These are phyloP conservation scores for Candida broadrunensis DNA, from an alignment of 805 yeast genomes.

Conservation along the genomic window DNA sequence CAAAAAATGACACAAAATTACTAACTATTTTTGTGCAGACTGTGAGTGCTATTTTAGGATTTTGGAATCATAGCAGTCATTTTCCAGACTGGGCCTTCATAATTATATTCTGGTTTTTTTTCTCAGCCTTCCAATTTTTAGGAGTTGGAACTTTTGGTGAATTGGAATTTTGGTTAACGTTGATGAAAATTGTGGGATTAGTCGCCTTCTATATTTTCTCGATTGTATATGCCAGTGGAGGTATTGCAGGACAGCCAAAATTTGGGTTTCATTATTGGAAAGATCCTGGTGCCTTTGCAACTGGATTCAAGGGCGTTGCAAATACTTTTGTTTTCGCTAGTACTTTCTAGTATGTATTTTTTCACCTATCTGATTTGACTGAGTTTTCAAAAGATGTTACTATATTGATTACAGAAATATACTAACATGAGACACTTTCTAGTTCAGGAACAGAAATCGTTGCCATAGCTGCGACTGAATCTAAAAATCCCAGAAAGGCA, in stretches of 20 bases:
- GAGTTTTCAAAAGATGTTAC: no score
- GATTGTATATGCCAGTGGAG: conserved; percentile 45
- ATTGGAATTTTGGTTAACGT: conserved; percentile 52
- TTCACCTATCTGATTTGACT: no score
- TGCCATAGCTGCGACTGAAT: conserved; percentile 60
- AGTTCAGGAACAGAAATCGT: conserved; percentile 58
- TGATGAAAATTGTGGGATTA: conserved; percentile 45
- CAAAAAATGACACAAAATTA: no score
- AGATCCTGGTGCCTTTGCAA: conserved; percentile 40
- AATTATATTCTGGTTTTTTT: conserved; percentile 50
- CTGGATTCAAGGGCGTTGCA: conserved; percentile 55
- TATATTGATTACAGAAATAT: no score
- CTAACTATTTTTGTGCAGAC: no score
- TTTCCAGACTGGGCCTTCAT: conserved; percentile 57
- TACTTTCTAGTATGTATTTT: conserved; percentile 55
- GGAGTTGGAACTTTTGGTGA: conserved; percentile 58
- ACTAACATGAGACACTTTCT: no score
- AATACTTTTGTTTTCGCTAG: conserved; percentile 58
- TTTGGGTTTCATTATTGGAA: conserved; percentile 45
- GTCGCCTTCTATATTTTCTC: conserved; percentile 50
- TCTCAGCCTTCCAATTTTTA: conserved; percentile 46
- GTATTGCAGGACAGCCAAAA: conserved; percentile 33
- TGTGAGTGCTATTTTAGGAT: conserved; percentile 46
- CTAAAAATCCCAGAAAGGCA: conserved; percentile 55
- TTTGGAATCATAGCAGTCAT: conserved; percentile 45